phyloP scores from a whole-genome alignment of 257 asterid genomes.

The Scutellaria galericulata region DNA sequence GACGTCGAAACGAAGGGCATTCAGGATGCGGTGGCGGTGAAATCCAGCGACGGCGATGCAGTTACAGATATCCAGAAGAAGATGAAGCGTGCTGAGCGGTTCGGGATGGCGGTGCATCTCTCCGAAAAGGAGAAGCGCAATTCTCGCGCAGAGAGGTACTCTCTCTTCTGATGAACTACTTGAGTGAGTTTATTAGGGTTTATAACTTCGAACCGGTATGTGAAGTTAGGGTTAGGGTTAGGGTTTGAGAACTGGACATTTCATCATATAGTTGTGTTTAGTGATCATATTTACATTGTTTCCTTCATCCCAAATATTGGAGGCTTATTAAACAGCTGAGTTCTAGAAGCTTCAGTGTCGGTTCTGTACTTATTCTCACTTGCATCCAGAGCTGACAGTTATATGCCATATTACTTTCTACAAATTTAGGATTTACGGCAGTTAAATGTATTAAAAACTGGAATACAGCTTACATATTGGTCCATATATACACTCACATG shows the following conservation, averaged over 20 bases:
- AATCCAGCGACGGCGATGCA: constrained; percentile 36
- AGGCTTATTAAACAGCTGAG: background rate
- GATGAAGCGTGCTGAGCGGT: constrained; percentile 92
- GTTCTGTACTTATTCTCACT: constrained; percentile 9
- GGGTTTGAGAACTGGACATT: constrained; percentile 32
- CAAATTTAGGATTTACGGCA: too few species aligned
- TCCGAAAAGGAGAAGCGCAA: constrained; percentile 85
- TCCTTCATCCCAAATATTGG: background rate
- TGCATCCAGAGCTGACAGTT: constrained; percentile 6
- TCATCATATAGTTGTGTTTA: background rate
- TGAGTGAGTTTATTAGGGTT: background rate
- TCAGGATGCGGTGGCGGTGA: constrained; percentile 31
- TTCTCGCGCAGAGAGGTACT: constrained; percentile 91
- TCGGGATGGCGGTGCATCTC: constrained; percentile 76
- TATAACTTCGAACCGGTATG: background rate
- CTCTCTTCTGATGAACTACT: background rate
- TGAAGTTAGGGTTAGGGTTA: constrained; percentile 22
- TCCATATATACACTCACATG: too few species aligned
- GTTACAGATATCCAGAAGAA: constrained; percentile 74
- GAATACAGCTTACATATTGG: too few species aligned
- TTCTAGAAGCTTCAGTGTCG: background rate
- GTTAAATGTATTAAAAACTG: too few species aligned
- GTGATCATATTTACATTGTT: background rate
- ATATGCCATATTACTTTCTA: background rate
- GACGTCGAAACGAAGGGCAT: constrained; percentile 48